Percentiles rank a stretch among this genome's conserved stretches.
phyloP scores from a whole-genome alignment of 2,329 filamentous ascomycete species.

The Claviceps pazoutovae region DNA sequence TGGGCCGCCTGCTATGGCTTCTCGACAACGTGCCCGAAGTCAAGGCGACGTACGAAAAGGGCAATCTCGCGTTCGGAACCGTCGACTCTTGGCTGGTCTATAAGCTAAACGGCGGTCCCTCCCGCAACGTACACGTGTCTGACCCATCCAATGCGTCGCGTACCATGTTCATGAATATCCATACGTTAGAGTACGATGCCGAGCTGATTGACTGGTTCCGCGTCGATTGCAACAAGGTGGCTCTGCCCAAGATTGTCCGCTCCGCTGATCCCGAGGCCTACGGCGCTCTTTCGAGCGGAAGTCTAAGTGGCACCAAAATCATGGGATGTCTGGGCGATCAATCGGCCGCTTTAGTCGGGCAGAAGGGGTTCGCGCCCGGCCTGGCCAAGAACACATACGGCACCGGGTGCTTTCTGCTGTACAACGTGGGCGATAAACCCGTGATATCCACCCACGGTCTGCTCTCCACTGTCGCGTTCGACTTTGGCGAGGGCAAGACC shows the following conservation, averaged over 20 bases:
- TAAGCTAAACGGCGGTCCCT: slow-evolving; percentile 59
- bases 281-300: slow-evolving; percentile 46
- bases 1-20: slow-evolving; percentile 66
- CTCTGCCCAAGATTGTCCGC: slow-evolving; percentile 62
- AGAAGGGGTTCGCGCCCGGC: slow-evolving; percentile 63
- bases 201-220: slow-evolving; percentile 62
- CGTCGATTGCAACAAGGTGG: slow-evolving; percentile 53
- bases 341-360: slow-evolving; percentile 66
- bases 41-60: slow-evolving; percentile 55
- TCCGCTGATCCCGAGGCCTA: slow-evolving; percentile 59
- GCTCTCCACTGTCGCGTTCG: slow-evolving; percentile 63
- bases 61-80: slow-evolving; percentile 62
- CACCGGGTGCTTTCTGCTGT: slow-evolving; percentile 72
- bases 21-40: slow-evolving; percentile 54
- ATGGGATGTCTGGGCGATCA: slow-evolving; percentile 72
- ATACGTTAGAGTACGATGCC: slow-evolving; percentile 61
- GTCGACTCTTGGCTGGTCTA: slow-evolving; percentile 72
- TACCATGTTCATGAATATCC: slow-evolving; percentile 79
- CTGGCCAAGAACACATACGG: slow-evolving; percentile 78
- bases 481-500: slow-evolving; percentile 52
- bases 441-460: slow-evolving; percentile 68
- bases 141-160: slow-evolving; percentile 72
- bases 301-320: slow-evolving; percentile 53
- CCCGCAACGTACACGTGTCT: slow-evolving; percentile 55
- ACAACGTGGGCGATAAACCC: slow-evolving; percentile 68